Conservation (phyloP, 352 stramenopile genomes). For the Bremia lactucae region DNA sequence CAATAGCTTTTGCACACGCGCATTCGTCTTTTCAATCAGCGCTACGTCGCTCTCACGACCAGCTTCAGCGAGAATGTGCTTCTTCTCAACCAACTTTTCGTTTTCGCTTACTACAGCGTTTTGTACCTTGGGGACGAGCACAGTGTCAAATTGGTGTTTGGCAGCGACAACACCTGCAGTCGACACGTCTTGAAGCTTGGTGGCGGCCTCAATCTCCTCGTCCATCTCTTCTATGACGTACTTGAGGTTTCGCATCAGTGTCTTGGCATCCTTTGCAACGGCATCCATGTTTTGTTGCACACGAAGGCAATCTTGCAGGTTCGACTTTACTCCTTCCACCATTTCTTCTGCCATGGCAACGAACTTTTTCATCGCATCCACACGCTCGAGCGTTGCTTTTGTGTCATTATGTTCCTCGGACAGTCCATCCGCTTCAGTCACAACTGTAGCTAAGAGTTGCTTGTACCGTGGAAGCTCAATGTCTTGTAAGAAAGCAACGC, state of each 20-base stretch:
- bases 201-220: conserved; percentile 71
- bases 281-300: conserved; percentile 62
- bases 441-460: conserved; percentile 52
- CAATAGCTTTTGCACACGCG: conserved; percentile 55
- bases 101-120: conserved; percentile 59
- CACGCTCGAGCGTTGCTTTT: conserved; percentile 50
- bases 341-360: conserved; percentile 59
- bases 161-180: conserved; percentile 54
- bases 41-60: conserved; percentile 45
- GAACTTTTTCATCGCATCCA: conserved; percentile 70
- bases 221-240: conserved; percentile 85
- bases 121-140: conserved; percentile 66
- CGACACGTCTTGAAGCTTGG: conserved; percentile 59
- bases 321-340: conserved; percentile 52
- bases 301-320: conserved; percentile 41
- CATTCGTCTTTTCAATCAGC: conserved; percentile 65
- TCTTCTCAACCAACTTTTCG: conserved; percentile 78
- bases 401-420: conserved; percentile 62
- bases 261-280: conserved; percentile 81
- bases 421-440: conserved; percentile 52
- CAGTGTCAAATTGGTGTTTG: conserved; percentile 57
- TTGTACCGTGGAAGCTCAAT: conserved; percentile 81
- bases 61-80: conserved; percentile 46
- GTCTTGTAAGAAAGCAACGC: conserved; percentile 71
- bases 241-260: conserved; percentile 80